phyloP scores from a whole-genome alignment of 768 basidiomycete genomes.

The Lactarius psammicola region DNA sequence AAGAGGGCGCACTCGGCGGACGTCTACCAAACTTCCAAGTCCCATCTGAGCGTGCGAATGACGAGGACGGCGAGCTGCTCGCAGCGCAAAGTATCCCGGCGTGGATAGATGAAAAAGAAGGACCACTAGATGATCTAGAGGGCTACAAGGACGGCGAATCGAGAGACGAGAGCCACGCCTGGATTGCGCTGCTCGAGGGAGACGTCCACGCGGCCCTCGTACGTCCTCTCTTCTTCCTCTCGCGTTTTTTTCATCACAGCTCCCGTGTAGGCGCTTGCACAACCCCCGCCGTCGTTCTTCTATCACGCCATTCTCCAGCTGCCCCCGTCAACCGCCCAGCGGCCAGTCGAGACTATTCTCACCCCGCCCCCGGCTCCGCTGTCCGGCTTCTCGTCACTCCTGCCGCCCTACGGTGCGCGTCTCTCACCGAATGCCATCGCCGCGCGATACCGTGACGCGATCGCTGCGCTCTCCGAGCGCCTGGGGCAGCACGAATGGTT shows the following conservation, averaged over 20 bases:
- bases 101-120: slow-evolving; percentile 64
- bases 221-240: slow-evolving; percentile 15
- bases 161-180: slow-evolving; percentile 75
- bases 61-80: slow-evolving; percentile 50
- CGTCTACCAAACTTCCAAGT: slow-evolving; percentile 71
- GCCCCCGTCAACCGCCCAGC: slow-evolving; percentile 36
- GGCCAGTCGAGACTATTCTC: slow-evolving; percentile 49
- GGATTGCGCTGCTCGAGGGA: slow-evolving; percentile 77
- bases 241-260: slow-evolving; percentile 20
- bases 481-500: slow-evolving; percentile 81
- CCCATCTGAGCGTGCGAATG: slow-evolving; percentile 38
- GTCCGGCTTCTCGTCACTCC: slow-evolving; percentile 61
- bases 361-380: slow-evolving; percentile 67
- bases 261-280: slow-evolving; percentile 45
- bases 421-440: slow-evolving; percentile 51
- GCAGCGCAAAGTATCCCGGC: slow-evolving; percentile 65
- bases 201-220: slow-evolving; percentile 76
- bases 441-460: slow-evolving; percentile 66
- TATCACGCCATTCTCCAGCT: slow-evolving; percentile 41
- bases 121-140: slow-evolving; percentile 48
- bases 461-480: slow-evolving; percentile 68
- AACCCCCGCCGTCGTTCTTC: slow-evolving; percentile 46
- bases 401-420: slow-evolving; percentile 61
- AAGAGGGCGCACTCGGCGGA: slow-evolving; percentile 66
- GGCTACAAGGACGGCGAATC: slow-evolving; percentile 62